phyloP scores from a whole-genome alignment of 2,329 filamentous ascomycete species.

The Colletotrichum navitas region DNA sequence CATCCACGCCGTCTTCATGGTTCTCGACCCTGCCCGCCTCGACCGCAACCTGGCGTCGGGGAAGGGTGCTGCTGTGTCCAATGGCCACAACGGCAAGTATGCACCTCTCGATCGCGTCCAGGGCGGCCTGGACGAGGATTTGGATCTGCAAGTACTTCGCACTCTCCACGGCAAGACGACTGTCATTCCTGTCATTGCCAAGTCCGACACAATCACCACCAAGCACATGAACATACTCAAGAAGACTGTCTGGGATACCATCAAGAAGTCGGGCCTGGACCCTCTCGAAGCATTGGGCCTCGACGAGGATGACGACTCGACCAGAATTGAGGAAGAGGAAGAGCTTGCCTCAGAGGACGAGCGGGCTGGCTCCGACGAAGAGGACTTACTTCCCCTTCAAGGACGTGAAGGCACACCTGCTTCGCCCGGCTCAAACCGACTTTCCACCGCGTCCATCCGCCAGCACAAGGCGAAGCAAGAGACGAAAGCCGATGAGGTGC shows the following conservation, averaged over 20 bases:
- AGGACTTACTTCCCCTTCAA: slow-evolving; percentile 57
- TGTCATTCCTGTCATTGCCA: slow-evolving; percentile 94
- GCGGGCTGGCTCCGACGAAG: slow-evolving; percentile 46
- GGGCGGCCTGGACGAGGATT: slow-evolving; percentile 84
- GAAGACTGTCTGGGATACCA: slow-evolving; percentile 87
- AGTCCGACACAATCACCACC: slow-evolving; percentile 96
- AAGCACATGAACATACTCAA: slow-evolving; percentile 95
- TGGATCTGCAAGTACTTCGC: slow-evolving; percentile 91
- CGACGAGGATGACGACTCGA: slow-evolving; percentile 76
- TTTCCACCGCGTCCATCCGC: slow-evolving; percentile 61
- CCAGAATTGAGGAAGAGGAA: slow-evolving; percentile 68
- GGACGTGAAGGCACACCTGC: slow-evolving; percentile 47
- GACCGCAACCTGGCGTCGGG: slow-evolving; percentile 83
- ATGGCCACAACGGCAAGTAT: slow-evolving; percentile 66
- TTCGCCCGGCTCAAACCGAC: slow-evolving; percentile 58
- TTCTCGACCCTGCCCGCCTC: slow-evolving; percentile 88
- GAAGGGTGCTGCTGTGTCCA: slow-evolving; percentile 64
- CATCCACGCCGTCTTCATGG: slow-evolving; percentile 93
- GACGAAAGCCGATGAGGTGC: slow-evolving; percentile 65
- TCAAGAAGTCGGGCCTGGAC: slow-evolving; percentile 88
- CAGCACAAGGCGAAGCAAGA: slow-evolving; percentile 60
- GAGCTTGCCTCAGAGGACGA: slow-evolving; percentile 55
- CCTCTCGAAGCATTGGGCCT: slow-evolving; percentile 88
- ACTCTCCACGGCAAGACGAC: slow-evolving; percentile 93
- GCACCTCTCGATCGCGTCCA: slow-evolving; percentile 59